These are phyloP conservation scores for Pulveroboletus ravenelii DNA, from an alignment of 768 basidiomycete genomes.

Conservation along the genomic window DNA sequence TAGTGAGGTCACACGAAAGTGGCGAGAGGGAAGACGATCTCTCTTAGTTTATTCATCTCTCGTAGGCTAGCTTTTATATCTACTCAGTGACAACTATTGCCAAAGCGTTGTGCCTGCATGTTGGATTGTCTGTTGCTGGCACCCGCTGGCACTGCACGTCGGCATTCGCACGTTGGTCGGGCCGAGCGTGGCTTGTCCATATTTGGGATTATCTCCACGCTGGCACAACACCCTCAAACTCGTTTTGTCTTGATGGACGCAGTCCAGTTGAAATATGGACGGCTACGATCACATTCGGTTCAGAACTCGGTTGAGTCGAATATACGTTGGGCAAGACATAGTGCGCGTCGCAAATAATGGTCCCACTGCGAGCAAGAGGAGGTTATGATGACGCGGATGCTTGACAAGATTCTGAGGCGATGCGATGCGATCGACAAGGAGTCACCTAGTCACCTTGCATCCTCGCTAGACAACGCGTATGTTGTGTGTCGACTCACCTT, in stretches of 20 bases:
- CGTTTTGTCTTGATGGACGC: conserved; percentile 48
- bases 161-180: too few species aligned
- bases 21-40: too few species aligned
- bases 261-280: conserved; percentile 62
- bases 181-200: too few species aligned
- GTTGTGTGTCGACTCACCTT: conserved; percentile 14
- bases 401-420: conserved; percentile 87
- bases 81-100: too few species aligned
- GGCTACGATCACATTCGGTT: conserved; percentile 1
- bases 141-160: too few species aligned
- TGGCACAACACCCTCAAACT: conserved; percentile 76
- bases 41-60: too few species aligned
- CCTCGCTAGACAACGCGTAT: conserved; percentile 86
- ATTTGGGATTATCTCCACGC: too few species aligned
- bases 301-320: conserved; percentile 22
- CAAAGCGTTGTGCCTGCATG: too few species aligned
- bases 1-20: too few species aligned
- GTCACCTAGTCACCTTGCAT: conserved; percentile 91
- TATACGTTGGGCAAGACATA: conserved; percentile 17
- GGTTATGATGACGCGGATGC: conserved; percentile 80
- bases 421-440: conserved; percentile 95
- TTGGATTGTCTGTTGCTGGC: too few species aligned
- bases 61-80: too few species aligned
- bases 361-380: conserved; percentile 47
- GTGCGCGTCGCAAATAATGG: neutral